These are phyloP conservation scores for Themeda triandra DNA, from an alignment of 176 grass and related monocot genomes.

Conservation along the genomic window DNA sequence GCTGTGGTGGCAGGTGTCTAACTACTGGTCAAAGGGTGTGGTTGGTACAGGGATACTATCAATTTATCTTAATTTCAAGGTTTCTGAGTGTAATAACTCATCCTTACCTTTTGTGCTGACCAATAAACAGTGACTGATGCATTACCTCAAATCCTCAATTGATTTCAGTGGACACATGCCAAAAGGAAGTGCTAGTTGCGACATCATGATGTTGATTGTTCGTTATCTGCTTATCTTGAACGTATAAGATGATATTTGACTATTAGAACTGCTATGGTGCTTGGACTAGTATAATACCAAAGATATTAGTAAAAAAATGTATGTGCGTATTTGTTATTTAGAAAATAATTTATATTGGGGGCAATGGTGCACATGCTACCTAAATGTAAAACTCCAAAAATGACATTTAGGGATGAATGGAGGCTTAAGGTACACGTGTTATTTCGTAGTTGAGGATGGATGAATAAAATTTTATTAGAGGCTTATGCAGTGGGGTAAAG, in stretches of 20 bases:
- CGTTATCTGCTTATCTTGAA: not conserved
- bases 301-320: not conserved
- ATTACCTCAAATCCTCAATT: not conserved
- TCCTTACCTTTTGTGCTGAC: not conserved
- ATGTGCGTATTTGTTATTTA: not conserved
- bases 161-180: not conserved
- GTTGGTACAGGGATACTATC: constrained; percentile 1
- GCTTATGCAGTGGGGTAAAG: not conserved
- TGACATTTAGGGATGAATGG: not conserved
- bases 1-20: not conserved
- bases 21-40: not conserved
- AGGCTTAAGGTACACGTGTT: not conserved
- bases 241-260: not conserved
- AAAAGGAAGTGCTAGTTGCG: not conserved
- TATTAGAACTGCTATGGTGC: not conserved
- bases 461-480: not conserved
- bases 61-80: not conserved
- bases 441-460: not conserved
- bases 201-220: not conserved
- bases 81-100: not conserved
- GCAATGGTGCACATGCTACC: not conserved
- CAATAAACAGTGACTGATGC: not conserved
- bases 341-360: not conserved
- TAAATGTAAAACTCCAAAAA: not conserved
- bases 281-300: not conserved